phyloP scores from a whole-genome alignment of 2,329 filamentous ascomycete species.

The Trichoderma cornu-damae region DNA sequence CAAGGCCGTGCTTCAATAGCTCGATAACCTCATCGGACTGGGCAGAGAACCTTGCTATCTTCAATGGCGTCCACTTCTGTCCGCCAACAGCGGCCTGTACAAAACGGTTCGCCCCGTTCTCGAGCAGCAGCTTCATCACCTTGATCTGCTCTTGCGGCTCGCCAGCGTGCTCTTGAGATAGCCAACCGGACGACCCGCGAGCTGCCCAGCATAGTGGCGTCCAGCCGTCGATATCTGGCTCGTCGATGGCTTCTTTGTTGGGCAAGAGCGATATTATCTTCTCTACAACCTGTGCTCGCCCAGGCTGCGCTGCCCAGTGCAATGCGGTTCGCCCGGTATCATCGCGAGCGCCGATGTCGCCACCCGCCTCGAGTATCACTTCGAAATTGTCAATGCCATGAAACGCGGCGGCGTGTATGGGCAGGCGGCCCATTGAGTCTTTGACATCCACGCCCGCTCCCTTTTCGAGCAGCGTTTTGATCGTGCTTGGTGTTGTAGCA shows the following conservation, averaged over 20 bases:
- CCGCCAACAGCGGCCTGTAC: not conserved
- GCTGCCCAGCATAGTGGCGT: conserved; percentile 20
- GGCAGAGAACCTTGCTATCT: conserved; percentile 14
- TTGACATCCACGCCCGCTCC: conserved; percentile 10
- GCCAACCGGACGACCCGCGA: not conserved
- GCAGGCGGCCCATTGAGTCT: not conserved
- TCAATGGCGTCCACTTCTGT: conserved; percentile 15
- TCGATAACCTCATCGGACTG: conserved; percentile 8
- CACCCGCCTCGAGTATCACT: conserved; percentile 16
- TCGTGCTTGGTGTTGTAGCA: conserved; percentile 14
- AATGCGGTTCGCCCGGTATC: conserved; percentile 8
- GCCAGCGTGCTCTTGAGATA: not conserved
- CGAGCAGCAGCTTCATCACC: conserved; percentile 17
- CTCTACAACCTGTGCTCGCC: conserved; percentile 12
- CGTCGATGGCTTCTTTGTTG: conserved; percentile 9
- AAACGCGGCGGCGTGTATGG: conserved; percentile 17
- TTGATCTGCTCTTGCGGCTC: conserved; percentile 14
- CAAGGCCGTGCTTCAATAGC: conserved; percentile 13
- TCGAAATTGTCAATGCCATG: conserved; percentile 15
- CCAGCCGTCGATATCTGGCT: conserved; percentile 14
- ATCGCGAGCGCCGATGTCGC: conserved; percentile 12
- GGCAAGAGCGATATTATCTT: conserved; percentile 9
- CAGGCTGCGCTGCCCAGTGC: conserved; percentile 17
- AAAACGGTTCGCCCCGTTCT: conserved; percentile 16
- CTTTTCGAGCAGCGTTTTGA: conserved; percentile 21